Conservation (phyloP, 768 basidiomycete species). For the Xanthoconium purpureum region DNA sequence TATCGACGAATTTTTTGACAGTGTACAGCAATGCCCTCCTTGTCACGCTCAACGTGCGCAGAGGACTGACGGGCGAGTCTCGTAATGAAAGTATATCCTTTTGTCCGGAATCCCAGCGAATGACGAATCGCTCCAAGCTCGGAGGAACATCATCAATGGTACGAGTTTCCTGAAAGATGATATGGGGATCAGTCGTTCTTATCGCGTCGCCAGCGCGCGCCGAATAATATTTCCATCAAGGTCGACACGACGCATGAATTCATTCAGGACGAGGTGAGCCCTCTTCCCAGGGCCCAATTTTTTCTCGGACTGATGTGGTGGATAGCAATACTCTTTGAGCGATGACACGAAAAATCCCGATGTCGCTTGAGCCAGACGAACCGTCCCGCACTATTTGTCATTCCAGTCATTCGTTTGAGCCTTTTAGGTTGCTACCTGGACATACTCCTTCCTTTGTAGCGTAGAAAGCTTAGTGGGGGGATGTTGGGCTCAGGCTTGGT, state of each 20-base stretch:
- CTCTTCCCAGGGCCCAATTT: too few relatives aligned
- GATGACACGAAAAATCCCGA: too few relatives aligned
- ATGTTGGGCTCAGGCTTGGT: too few relatives aligned
- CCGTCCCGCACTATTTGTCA: too few relatives aligned
- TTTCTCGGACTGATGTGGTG: background rate
- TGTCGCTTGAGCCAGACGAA: too few relatives aligned
- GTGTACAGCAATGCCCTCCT: constrained; percentile 63
- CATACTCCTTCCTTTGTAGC: too few relatives aligned
- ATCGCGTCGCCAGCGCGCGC: constrained; percentile 14
- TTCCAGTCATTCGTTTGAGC: too few relatives aligned
- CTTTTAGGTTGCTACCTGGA: too few relatives aligned
- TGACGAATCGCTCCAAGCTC: background rate
- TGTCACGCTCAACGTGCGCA: constrained; percentile 55
- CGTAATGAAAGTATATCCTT: constrained; percentile 10
- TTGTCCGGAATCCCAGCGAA: constrained; percentile 1
- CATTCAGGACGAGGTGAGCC: background rate
- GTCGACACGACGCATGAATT: background rate
- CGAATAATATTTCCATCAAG: constrained; percentile 31
- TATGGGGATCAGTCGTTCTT: background rate
- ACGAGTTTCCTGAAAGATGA: background rate
- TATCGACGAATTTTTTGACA: constrained; percentile 13
- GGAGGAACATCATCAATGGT: constrained; percentile 5
- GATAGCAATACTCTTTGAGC: too few relatives aligned
- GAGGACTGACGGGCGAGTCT: constrained; percentile 36
- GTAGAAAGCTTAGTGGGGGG: too few relatives aligned